Conservation (phyloP, 163 green algal species). For the Volvox carteri region DNA sequence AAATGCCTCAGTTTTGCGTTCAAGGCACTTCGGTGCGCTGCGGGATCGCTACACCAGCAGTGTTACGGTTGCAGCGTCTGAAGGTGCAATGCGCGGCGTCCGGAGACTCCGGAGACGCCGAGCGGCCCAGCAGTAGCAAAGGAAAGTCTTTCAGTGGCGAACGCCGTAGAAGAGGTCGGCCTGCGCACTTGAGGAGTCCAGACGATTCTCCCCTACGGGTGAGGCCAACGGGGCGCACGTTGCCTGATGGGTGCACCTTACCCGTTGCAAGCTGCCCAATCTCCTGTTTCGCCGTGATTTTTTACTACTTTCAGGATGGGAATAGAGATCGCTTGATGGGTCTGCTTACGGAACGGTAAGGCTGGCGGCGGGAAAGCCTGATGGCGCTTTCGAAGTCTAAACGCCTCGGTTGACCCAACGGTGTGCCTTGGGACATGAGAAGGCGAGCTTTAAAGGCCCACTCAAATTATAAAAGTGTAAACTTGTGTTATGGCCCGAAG, state of each 20-base stretch:
- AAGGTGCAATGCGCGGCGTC: slow-evolving; percentile 18
- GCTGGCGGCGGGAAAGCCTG: slow-evolving; percentile 7
- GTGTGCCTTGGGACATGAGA: neutral
- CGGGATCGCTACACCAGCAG: neutral
- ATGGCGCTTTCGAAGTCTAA: slow-evolving; percentile 14
- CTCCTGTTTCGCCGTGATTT: neutral
- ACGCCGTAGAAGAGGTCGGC: slow-evolving; percentile 62
- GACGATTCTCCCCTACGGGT: slow-evolving; percentile 87
- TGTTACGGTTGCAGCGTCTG: neutral
- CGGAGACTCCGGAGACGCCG: neutral
- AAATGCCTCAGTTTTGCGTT: slow-evolving; percentile 15
- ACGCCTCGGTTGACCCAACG: neutral
- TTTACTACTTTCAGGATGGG: slow-evolving; percentile 63
- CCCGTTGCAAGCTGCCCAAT: neutral
- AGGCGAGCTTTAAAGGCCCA: no score
- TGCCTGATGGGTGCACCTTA: neutral
- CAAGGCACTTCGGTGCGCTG: neutral
- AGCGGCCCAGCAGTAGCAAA: slow-evolving; percentile 40
- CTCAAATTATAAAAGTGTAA: no score
- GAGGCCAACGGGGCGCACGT: slow-evolving; percentile 1
- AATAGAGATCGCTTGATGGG: slow-evolving; percentile 91
- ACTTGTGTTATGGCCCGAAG: no score
- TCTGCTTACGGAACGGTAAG: slow-evolving; percentile 81
- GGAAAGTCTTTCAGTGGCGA: slow-evolving; percentile 43
- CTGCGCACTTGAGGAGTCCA: slow-evolving; percentile 70